Evolutionary conservation across 306 rosid species (phyloP).

Genomic region (Leucaena leucocephala): DNA sequence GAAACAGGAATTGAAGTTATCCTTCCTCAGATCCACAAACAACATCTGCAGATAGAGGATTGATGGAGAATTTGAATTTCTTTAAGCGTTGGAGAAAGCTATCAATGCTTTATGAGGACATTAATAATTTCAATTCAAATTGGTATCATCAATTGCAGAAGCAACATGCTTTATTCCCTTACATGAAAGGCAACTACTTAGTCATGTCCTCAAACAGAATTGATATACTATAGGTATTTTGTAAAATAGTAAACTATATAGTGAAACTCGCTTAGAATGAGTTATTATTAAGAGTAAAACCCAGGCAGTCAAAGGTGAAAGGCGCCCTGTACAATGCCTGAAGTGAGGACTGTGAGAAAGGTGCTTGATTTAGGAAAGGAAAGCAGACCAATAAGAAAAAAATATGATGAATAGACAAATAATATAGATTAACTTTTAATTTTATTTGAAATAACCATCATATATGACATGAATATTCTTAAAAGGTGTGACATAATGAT

Average conservation of each 20-base stretch:
- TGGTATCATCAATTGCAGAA: constrained; percentile 18
- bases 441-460: background rate
- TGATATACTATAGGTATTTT: background rate
- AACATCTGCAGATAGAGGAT: constrained; percentile 8
- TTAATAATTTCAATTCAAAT: constrained; percentile 15
- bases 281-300: background rate
- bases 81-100: constrained; percentile 11
- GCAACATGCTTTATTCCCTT: background rate
- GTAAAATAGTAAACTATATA: background rate
- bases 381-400: background rate
- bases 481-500: background rate
- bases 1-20: constrained; percentile 18
- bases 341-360: background rate
- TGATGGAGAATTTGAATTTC: constrained; percentile 16
- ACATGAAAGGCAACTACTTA: background rate
- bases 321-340: background rate
- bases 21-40: constrained; percentile 15
- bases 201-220: constrained; percentile 3
- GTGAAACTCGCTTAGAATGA: background rate
- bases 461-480: background rate
- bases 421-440: background rate
- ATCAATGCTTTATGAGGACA: background rate
- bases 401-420: background rate
- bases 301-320: background rate
- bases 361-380: background rate